A percentile compares a stretch with the other conserved stretches of the same genome.
Conservation (phyloP, 164 flowering plant species). For the Stephania cephalantha region DNA sequence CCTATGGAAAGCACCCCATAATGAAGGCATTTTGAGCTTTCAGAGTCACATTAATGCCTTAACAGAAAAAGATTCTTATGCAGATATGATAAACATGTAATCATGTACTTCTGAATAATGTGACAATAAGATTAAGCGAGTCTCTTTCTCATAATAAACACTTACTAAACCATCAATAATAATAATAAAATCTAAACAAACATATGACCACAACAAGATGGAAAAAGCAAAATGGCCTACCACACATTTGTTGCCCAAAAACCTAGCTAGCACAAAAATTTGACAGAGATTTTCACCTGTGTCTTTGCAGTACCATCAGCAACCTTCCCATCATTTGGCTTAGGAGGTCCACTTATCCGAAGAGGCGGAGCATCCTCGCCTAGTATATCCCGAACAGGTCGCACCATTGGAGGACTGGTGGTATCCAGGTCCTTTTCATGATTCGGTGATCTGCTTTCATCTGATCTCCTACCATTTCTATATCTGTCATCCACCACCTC, state of each 20-base stretch:
- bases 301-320: slow-evolving; percentile 40
- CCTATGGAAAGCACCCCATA: too few relatives aligned
- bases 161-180: neutral
- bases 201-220: neutral
- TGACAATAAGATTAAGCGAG: neutral
- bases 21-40: too few relatives aligned
- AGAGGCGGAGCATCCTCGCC: slow-evolving; percentile 82
- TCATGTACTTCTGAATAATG: neutral
- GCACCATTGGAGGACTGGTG: slow-evolving; percentile 70
- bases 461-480: slow-evolving; percentile 68
- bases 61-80: too few relatives aligned
- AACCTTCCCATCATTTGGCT: slow-evolving; percentile 46
- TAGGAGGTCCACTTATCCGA: slow-evolving; percentile 78
- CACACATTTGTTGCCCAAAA: neutral
- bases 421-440: slow-evolving; percentile 39
- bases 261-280: neutral
- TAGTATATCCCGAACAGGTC: slow-evolving; percentile 87
- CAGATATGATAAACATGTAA: neutral
- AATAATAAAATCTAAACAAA: neutral
- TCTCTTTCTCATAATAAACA: neutral
- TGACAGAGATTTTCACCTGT: slow-evolving; percentile 40
- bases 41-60: too few relatives aligned
- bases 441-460: slow-evolving; percentile 67
- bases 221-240: neutral
- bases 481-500: slow-evolving; percentile 82